Conservation (phyloP, 768 basidiomycete species). For the Russula ochroleuca region DNA sequence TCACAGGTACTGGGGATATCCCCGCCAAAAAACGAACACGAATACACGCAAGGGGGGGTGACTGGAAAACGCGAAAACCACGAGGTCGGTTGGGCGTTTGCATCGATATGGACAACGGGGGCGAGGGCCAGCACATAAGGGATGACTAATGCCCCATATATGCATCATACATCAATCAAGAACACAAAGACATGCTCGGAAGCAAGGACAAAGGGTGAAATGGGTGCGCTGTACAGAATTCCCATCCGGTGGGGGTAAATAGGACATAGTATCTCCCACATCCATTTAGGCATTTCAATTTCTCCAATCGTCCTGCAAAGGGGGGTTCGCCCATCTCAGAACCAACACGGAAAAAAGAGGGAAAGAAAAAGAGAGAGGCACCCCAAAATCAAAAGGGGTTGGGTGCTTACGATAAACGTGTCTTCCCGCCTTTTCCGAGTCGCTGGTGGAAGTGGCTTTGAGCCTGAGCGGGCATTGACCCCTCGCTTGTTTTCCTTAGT, state of each 20-base stretch:
- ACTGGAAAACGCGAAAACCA: conserved; percentile 19
- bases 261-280: conserved; percentile 9
- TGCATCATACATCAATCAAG: conserved; percentile 17
- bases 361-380: conserved; percentile 3
- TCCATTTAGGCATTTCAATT: conserved; percentile 17
- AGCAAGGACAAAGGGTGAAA: conserved; percentile 9
- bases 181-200: conserved; percentile 13
- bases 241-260: conserved; percentile 16
- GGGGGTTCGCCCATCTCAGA: conserved; percentile 33
- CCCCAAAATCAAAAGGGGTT: conserved; percentile 21
- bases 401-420: conserved; percentile 43
- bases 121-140: conserved; percentile 6
- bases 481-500: conserved; percentile 41
- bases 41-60: too few species aligned
- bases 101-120: conserved; percentile 12
- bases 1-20: background rate
- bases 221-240: conserved; percentile 13
- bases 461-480: conserved; percentile 33
- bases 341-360: background rate
- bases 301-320: conserved; percentile 42
- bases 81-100: conserved; percentile 16
- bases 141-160: conserved; percentile 18
- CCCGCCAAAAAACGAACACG: background rate
- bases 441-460: too few species aligned
- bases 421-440: conserved; percentile 37